Evolutionary conservation across 2,329 filamentous ascomycete species (phyloP).

Genomic region (Aspergillus texensis): DNA sequence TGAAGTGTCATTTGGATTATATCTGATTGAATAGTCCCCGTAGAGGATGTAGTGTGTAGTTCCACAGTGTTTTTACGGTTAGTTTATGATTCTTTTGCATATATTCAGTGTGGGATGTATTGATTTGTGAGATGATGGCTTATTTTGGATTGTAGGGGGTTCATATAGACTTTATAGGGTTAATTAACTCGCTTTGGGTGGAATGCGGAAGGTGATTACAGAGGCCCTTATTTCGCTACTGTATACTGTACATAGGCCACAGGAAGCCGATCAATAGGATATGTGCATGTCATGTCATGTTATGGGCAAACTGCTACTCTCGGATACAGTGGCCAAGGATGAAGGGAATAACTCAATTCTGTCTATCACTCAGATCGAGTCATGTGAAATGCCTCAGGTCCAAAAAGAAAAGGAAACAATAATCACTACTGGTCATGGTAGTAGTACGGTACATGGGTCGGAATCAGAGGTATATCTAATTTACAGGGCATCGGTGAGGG

Average conservation of each 20-base stretch:
- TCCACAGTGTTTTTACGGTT: no score
- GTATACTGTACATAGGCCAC: background rate
- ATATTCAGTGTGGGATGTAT: no score
- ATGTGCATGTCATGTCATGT: background rate
- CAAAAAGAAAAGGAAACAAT: background rate
- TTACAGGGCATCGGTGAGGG: constrained; percentile 95
- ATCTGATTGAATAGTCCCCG: no score
- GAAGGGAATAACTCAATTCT: constrained; percentile 13
- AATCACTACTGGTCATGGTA: constrained; percentile 7
- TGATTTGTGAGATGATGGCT: no score
- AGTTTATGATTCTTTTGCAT: no score
- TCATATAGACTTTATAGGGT: background rate
- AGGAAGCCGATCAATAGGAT: background rate
- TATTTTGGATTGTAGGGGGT: no score
- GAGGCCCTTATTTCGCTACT: no score
- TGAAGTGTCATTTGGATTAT: no score
- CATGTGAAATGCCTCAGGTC: constrained; percentile 9
- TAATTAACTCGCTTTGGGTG: background rate
- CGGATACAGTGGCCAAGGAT: background rate
- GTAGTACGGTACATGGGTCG: constrained; percentile 18
- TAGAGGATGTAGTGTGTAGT: no score
- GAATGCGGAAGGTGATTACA: no score
- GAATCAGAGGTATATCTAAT: constrained; percentile 42
- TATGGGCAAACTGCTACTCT: background rate
- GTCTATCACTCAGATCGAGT: constrained; percentile 16